These are phyloP conservation scores for Kodamaea fungicola DNA, from an alignment of 1,139 yeast species.

Conservation along the genomic window DNA sequence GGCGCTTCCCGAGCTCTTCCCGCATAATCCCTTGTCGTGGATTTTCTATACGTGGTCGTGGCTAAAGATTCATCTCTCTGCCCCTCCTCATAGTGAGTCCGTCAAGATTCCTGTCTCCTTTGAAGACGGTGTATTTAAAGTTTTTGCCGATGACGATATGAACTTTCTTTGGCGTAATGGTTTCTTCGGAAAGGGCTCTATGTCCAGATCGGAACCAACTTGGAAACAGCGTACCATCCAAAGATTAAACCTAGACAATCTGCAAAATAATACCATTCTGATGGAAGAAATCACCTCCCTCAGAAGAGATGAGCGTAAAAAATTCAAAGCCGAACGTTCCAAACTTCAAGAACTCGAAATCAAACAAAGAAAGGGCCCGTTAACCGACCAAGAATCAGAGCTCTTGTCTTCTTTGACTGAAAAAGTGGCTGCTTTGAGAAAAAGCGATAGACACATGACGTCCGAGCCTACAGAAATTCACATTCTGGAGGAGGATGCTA, in stretches of 20 bases:
- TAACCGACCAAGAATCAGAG: conserved; percentile 22
- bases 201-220: conserved; percentile 89
- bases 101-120: conserved; percentile 22
- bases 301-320: conserved; percentile 69
- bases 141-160: conserved; percentile 47
- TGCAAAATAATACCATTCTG: conserved; percentile 20
- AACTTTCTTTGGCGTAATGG: conserved; percentile 76
- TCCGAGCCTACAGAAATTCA: conserved; percentile 10
- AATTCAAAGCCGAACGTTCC: conserved; percentile 60
- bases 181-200: conserved; percentile 88
- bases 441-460: conserved; percentile 6
- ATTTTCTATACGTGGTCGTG: conserved; percentile 37
- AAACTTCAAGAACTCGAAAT: conserved; percentile 35
- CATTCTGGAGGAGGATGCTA: conserved; percentile 33
- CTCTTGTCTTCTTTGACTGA: conserved; percentile 26
- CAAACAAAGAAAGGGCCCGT: conserved; percentile 21
- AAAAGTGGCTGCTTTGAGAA: conserved; percentile 9
- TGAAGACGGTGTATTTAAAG: conserved; percentile 41
- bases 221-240: conserved; percentile 66
- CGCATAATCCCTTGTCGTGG: conserved; percentile 66
- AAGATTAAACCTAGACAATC: conserved; percentile 35
- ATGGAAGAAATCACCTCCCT: conserved; percentile 71
- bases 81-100: conserved; percentile 24
- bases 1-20: conserved; percentile 43
- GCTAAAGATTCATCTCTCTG: conserved; percentile 15